phyloP scores from a whole-genome alignment of 179 eudicot species.

The Drosera spatulata region DNA sequence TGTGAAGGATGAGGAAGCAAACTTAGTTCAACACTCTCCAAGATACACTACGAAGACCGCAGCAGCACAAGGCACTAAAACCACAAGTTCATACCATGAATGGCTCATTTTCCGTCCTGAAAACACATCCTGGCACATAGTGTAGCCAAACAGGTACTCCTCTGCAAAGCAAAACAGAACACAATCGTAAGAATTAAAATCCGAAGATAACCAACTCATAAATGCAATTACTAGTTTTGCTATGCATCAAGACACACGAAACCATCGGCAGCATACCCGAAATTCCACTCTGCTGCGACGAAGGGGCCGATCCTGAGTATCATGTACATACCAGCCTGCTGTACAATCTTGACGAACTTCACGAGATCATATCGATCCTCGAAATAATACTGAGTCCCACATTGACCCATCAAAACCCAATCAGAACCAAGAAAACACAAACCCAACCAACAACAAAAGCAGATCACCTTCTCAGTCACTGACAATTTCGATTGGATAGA shows the following conservation, averaged over 20 bases:
- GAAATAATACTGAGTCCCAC: conserved; percentile 56
- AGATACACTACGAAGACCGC: not conserved
- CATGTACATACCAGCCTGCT: conserved; percentile 80
- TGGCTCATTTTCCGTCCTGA: conserved; percentile 86
- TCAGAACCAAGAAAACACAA: too few species aligned
- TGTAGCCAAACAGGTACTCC: conserved; percentile 99
- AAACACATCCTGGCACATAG: conserved; percentile 79
- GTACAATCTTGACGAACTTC: conserved; percentile 75
- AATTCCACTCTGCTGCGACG: conserved; percentile 99
- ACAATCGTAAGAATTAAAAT: conserved; percentile 2
- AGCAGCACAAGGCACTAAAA: not conserved
- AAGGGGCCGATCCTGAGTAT: conserved; percentile 97
- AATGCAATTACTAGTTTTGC: conserved; percentile 4
- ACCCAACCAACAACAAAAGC: not conserved
- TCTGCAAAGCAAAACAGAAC: conserved; percentile 31
- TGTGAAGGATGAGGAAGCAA: too few species aligned
- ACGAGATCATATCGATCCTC: conserved; percentile 86
- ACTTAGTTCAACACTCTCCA: too few species aligned
- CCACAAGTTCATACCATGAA: conserved; percentile 54
- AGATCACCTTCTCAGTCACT: too few species aligned
- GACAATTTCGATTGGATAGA: too few species aligned
- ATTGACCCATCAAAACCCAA: not conserved
- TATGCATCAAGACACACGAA: too few species aligned
- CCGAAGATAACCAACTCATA: not conserved
- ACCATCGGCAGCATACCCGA: conserved; percentile 50